Conservation (phyloP, 805 yeast species). For the Cephaloascus albidus region DNA sequence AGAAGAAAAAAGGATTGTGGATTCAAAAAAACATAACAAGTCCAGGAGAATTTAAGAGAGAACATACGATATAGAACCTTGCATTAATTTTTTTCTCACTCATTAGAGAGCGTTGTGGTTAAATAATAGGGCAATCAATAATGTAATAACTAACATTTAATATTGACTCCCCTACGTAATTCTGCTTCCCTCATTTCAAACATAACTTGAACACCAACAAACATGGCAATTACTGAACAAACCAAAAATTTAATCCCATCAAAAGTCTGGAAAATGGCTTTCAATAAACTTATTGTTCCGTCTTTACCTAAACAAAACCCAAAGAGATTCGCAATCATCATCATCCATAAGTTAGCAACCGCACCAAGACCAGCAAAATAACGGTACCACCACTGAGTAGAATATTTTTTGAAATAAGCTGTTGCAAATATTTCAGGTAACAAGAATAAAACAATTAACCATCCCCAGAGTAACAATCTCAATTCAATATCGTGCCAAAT, state of each 20-base stretch:
- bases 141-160: constrained; percentile 48
- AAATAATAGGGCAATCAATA: not conserved
- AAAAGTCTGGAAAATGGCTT: constrained; percentile 63
- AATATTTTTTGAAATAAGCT: constrained; percentile 26
- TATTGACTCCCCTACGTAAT: constrained; percentile 70
- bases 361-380: constrained; percentile 83
- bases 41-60: constrained; percentile 72
- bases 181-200: constrained; percentile 86
- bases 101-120: too few species aligned
- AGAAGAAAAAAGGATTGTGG: constrained; percentile 62
- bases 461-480: constrained; percentile 86
- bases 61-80: constrained; percentile 19
- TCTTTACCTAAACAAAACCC: constrained; percentile 93
- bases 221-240: constrained; percentile 55
- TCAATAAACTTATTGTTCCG: constrained; percentile 60
- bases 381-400: constrained; percentile 58
- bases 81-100: too few species aligned
- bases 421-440: constrained; percentile 77
- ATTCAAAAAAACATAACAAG: constrained; percentile 42
- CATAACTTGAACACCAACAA: constrained; percentile 87
- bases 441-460: constrained; percentile 81
- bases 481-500: constrained; percentile 97
- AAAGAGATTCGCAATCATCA: constrained; percentile 93
- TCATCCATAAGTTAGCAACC: constrained; percentile 87
- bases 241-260: constrained; percentile 60